Evolutionary conservation across 495 filamentous ascomycete genomes (phyloP).

Genomic region (Rostrohypoxylon terebratum): DNA sequence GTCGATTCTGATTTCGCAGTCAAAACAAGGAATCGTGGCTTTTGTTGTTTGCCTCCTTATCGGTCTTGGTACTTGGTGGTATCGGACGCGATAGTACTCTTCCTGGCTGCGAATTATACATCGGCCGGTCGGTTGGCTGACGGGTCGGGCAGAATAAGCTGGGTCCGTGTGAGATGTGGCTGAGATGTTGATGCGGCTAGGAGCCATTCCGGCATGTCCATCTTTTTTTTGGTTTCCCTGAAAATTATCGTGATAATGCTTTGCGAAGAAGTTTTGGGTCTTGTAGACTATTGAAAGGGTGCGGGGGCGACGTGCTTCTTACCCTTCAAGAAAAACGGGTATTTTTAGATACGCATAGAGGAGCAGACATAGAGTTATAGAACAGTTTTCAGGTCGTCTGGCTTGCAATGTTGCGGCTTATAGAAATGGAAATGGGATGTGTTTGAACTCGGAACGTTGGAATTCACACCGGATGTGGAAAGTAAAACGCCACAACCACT

Average conservation of each 20-base stretch:
- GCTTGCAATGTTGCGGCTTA: not conserved
- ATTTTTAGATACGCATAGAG: not conserved
- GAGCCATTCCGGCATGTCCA: not conserved
- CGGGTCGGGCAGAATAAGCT: not conserved
- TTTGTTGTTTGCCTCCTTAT: slow-evolving; percentile 53
- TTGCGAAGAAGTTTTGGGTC: not conserved
- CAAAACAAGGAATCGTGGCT: slow-evolving; percentile 53
- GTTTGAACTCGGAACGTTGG: slow-evolving; percentile 17
- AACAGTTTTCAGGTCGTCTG: not conserved
- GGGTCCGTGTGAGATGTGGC: slow-evolving; percentile 8
- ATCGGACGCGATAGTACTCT: slow-evolving; percentile 44
- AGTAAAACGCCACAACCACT: slow-evolving; percentile 12
- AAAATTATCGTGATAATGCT: not conserved
- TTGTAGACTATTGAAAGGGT: not conserved
- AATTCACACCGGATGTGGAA: slow-evolving; percentile 38
- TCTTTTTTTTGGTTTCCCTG: not conserved
- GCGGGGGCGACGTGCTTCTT: slow-evolving; percentile 1
- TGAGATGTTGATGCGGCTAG: not conserved
- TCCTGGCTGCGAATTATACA: slow-evolving; percentile 14
- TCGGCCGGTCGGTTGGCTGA: slow-evolving; percentile 2
- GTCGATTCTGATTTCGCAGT: slow-evolving; percentile 60
- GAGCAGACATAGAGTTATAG: not conserved
- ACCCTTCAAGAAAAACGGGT: slow-evolving; percentile 11
- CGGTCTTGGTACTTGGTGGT: slow-evolving; percentile 57
- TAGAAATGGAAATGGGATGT: slow-evolving; percentile 10